Evolutionary conservation across 257 asterid species (phyloP), one percentile per base, ranked within the genome.

Genomic region (Ballota nigra): DNA sequence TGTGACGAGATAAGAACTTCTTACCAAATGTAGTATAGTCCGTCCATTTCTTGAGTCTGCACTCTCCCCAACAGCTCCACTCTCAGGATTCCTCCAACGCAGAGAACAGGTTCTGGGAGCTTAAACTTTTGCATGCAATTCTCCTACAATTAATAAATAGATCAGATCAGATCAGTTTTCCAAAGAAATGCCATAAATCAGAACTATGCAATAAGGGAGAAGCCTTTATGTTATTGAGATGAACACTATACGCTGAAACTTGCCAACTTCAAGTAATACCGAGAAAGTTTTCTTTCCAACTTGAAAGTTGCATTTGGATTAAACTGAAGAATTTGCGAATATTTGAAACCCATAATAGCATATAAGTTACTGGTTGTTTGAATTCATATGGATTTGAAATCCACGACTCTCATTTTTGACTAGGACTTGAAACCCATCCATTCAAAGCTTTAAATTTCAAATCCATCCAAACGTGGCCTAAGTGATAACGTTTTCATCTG

Each of bases 61-160:
- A 87, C 86, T 79, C 98, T 81, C 71, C 98, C 98, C 80, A 92
- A 63, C 13, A 92, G 86, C 83, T 92, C 92, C 43, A 92, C 84
- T 77, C 81, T 85, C 81, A 92, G 77, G 78, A 88, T 74, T 43
- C 92, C 98, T 20, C 98, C 98, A 2, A 92, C 59, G 75, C 92
- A 87, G 38, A 90, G 81, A 66, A 84, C 80, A 5, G 96, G 95
- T 76, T 83, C 79, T 0, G 98, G 97, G 20, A 92, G 86, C 90
- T 74, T 80, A 76, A 86, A 92, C 81, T 82, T 82, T 78, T 92
- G 95, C 89, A 92, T 69, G 72, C 72, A 38, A 73, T 86, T 84
- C 74, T 86, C 93, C 97, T 92, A 70, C 56, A 78, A 60, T 28
- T 29, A 74, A 78, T 55, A 70, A 31, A 26, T 11, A 6, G 6